A percentile compares a stretch with the other conserved stretches of the same genome.
Evolutionary conservation across 1,284 basidiomycete species (phyloP).

Genomic region (Kalmanozyma brasiliensis): DNA sequence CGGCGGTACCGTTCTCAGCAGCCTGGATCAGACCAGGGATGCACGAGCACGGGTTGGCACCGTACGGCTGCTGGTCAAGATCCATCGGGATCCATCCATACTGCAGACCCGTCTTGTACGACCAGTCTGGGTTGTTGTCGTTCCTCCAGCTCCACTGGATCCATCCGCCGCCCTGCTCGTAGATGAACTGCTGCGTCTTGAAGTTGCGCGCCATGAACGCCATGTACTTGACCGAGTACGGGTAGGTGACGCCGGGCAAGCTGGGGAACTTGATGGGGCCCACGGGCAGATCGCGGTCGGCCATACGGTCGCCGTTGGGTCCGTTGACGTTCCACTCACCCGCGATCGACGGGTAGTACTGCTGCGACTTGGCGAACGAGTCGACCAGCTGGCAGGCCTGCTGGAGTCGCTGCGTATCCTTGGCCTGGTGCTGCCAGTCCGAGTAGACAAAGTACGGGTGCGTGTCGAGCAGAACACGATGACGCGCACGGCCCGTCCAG

Average conservation of each 20-base stretch:
- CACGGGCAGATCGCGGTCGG: conserved; percentile 50
- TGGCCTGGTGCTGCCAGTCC: conserved; percentile 40
- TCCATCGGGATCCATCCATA: conserved; percentile 61
- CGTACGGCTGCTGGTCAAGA: conserved; percentile 42
- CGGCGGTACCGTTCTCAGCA: conserved; percentile 10
- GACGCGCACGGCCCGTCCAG: conserved; percentile 43
- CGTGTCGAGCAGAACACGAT: conserved; percentile 57
- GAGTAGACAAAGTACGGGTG: conserved; percentile 62
- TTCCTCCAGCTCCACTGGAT: conserved; percentile 82
- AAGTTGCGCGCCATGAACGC: conserved; percentile 82
- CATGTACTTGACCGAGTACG: conserved; percentile 75
- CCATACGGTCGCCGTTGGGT: conserved; percentile 51
- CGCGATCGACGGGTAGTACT: conserved; percentile 56
- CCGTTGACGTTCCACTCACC: conserved; percentile 54
- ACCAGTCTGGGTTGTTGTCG: conserved; percentile 65
- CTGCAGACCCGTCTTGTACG: conserved; percentile 63
- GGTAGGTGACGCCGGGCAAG: conserved; percentile 50
- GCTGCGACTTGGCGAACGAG: conserved; percentile 38
- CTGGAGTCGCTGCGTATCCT: conserved; percentile 48
- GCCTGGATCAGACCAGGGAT: conserved; percentile 27
- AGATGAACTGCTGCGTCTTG: conserved; percentile 77
- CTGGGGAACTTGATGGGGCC: conserved; percentile 56
- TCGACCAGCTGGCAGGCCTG: conserved; percentile 44
- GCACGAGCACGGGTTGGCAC: conserved; percentile 33
- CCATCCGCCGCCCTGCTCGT: conserved; percentile 74